These are phyloP conservation scores for Magnolia changhungtana DNA, from an alignment of 164 flowering plant genomes.

Conservation along the genomic window DNA sequence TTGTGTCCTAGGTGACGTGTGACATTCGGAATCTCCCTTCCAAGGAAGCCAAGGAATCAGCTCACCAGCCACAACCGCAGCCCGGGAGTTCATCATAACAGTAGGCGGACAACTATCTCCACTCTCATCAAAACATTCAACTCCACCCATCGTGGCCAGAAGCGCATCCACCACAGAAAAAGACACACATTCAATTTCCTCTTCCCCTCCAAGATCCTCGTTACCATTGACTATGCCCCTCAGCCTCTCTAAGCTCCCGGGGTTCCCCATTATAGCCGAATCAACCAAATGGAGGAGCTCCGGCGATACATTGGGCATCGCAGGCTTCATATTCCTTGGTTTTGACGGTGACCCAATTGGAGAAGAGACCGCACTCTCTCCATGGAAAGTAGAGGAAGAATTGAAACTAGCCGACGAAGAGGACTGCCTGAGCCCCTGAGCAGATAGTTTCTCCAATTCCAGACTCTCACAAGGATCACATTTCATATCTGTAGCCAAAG, in stretches of 20 bases:
- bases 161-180: constrained; percentile 84
- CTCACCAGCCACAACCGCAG: constrained; percentile 89
- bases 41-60: constrained; percentile 90
- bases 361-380: constrained; percentile 45
- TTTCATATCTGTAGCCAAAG: constrained; percentile 29
- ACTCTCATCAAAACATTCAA: constrained; percentile 90
- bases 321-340: constrained; percentile 46
- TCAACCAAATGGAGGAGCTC: constrained; percentile 95
- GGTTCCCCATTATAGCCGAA: constrained; percentile 97
- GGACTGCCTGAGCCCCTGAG: constrained; percentile 28
- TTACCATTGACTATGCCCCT: constrained; percentile 70
- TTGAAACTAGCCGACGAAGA: constrained; percentile 56
- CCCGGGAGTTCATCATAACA: constrained; percentile 95
- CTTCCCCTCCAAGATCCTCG: constrained; percentile 63
- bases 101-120: constrained; percentile 85
- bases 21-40: constrained; percentile 48
- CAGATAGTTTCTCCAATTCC: constrained; percentile 27
- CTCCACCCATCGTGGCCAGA: constrained; percentile 99
- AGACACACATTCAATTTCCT: constrained; percentile 58
- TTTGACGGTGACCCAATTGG: constrained; percentile 64
- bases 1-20: constrained; percentile 88
- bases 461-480: constrained; percentile 36
- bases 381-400: constrained; percentile 33
- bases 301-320: constrained; percentile 83
- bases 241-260: constrained; percentile 78